These are phyloP conservation scores for Smittium mucronatum DNA, from an alignment of 371 early-diverging fungal genomes.

Conservation along the genomic window DNA sequence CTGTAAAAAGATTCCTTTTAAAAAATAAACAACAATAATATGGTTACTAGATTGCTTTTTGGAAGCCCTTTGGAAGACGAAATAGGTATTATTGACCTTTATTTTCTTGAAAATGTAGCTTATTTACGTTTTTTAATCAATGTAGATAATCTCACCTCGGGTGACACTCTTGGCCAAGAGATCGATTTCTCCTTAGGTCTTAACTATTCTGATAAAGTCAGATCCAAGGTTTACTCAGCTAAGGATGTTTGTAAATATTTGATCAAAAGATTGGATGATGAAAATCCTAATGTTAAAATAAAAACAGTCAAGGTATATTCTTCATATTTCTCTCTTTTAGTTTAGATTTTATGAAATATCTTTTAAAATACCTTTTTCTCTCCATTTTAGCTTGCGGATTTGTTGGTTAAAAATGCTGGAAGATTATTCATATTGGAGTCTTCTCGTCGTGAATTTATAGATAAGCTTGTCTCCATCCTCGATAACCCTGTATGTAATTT, in stretches of 20 bases:
- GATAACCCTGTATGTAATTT: slow-evolving; percentile 41
- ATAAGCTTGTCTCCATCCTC: slow-evolving; percentile 53
- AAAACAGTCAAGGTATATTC: slow-evolving; percentile 61
- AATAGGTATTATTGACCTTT: not conserved
- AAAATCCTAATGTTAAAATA: slow-evolving; percentile 87
- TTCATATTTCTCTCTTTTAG: not conserved
- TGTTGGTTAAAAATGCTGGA: slow-evolving; percentile 90
- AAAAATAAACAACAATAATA: too few species aligned
- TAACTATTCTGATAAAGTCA: slow-evolving; percentile 81
- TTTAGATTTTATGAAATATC: slow-evolving; percentile 27
- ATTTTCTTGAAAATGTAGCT: not conserved
- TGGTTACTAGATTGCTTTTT: slow-evolving; percentile 8
- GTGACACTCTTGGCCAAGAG: slow-evolving; percentile 66
- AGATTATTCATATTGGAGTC: slow-evolving; percentile 69
- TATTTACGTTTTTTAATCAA: too few species aligned
- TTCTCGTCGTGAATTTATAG: slow-evolving; percentile 78
- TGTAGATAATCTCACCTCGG: slow-evolving; percentile 80
- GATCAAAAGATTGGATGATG: slow-evolving; percentile 60
- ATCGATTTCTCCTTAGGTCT: slow-evolving; percentile 69
- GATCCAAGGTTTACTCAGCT: slow-evolving; percentile 65
- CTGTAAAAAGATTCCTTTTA: too few species aligned
- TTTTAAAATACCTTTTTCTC: slow-evolving; percentile 64
- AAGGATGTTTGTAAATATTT: slow-evolving; percentile 62
- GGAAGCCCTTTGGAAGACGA: slow-evolving; percentile 5
- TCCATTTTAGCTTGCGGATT: slow-evolving; percentile 65